These are phyloP conservation scores for Penicillium sp. DNA, from an alignment of 2,329 filamentous ascomycete genomes.

Conservation along the genomic window DNA sequence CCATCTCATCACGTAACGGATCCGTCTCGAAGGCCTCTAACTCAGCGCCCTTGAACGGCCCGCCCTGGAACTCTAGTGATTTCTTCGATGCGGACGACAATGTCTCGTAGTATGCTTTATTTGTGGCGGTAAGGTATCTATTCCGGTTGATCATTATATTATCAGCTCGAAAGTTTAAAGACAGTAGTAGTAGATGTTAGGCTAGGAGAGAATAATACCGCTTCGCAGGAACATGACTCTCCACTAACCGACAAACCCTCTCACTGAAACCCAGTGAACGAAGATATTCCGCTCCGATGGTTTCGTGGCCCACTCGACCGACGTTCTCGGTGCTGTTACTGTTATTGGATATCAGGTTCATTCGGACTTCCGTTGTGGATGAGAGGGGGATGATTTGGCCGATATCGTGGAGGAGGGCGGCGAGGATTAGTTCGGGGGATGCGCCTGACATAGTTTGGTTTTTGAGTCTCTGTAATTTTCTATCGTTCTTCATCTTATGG, in stretches of 20 bases:
- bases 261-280: conserved; percentile 29
- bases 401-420: no score
- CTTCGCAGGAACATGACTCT: conserved; percentile 36
- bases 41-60: conserved; percentile 27
- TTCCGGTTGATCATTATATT: no score
- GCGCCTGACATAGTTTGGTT: no score
- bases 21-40: conserved; percentile 25
- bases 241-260: conserved; percentile 31
- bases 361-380: conserved; percentile 22
- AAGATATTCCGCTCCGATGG: conserved; percentile 33
- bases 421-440: no score
- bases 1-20: conserved; percentile 30
- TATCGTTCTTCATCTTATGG: no score
- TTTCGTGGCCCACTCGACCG: conserved; percentile 33
- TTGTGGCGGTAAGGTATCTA: conserved; percentile 33
- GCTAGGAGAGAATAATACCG: no score
- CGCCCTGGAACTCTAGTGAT: conserved; percentile 34
- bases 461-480: no score
- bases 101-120: conserved; percentile 28
- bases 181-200: no score
- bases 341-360: no score
- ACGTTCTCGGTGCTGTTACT: conserved; percentile 27
- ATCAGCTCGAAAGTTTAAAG: no score
- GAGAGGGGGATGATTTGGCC: conserved; percentile 36
- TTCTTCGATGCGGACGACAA: conserved; percentile 33